Conservation (phyloP, 352 stramenopile genomes). For the Thraustotheca clavata region DNA sequence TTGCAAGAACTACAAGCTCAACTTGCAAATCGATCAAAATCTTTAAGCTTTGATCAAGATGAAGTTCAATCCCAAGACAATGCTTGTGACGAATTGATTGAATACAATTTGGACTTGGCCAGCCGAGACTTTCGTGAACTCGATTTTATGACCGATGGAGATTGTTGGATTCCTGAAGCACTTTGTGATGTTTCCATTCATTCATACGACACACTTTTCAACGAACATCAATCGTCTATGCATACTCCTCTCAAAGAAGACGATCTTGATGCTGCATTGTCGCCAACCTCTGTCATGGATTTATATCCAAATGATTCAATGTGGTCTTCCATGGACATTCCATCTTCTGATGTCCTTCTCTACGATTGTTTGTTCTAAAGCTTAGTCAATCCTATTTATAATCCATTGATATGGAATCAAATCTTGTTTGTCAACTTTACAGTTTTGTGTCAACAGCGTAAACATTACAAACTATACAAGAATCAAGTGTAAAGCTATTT, state of each 20-base stretch:
- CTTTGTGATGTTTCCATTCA: background rate
- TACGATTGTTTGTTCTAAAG: slow-evolving; percentile 1
- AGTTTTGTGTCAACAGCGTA: no score
- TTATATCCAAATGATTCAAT: background rate
- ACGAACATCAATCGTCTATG: background rate
- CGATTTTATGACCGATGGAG: slow-evolving; percentile 8
- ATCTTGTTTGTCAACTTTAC: slow-evolving; percentile 1
- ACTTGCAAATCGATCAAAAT: background rate
- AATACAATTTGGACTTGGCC: no score
- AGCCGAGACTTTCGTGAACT: slow-evolving; percentile 1
- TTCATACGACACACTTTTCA: background rate
- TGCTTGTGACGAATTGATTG: background rate
- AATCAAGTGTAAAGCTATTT: no score
- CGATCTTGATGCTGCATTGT: background rate
- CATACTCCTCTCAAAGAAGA: background rate
- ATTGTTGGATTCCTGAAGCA: background rate
- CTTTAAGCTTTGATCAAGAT: background rate
- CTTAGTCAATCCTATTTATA: background rate
- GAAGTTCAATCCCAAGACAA: background rate
- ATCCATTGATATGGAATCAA: background rate
- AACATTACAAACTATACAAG: no score
- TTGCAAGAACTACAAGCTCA: slow-evolving; percentile 8
- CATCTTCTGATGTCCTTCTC: background rate
- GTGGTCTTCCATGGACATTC: background rate
- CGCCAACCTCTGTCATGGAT: slow-evolving; percentile 18